Evolutionary conservation across 2,329 filamentous ascomycete species (phyloP), one percentile per base, ranked within the genome.

Genomic region (Fusarium sp.): DNA sequence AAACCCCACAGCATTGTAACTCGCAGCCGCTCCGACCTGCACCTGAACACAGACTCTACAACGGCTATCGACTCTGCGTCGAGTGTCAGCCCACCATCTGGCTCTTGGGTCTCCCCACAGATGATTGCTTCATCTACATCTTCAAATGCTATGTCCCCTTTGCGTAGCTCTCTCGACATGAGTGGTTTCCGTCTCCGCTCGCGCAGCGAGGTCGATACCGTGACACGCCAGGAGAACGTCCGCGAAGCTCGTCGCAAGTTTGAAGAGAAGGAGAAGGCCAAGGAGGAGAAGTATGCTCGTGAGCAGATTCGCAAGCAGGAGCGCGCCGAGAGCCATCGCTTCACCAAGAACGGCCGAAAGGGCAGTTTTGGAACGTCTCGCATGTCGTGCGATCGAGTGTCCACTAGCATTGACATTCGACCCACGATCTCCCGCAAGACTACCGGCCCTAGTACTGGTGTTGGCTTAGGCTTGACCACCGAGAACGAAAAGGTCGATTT

Each of bases 241-340:
- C 84, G 86, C 45, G 85, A 86, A 72, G 88, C 88, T 6, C 87
- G 89, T 55, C 86, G 86, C 71, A 88, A 87, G 73, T 90, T 90
- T 66, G 84, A 89, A 74, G 85, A 88, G 74, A 88, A 86, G 75
- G 88, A 91, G 76, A 82, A 82, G 18, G 81, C 81, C 55, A 90
- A 90, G 78, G 85, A 89, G 37, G 88, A 89, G 74, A 90, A 89
- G 74, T 87, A 87, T 50, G 87, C 85, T 18, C 84, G 85, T 14
- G 86, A 89, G 70, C 84, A 89, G 79, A 82, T 86, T 60, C 83
- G 83, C 67, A 88, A 86, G 64, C 83, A 85, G 37, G 88, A 90
- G 75, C 87, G 87, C 48, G 83, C 83, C n/a, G 85, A 87, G 58
- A 83, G 81, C 72, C 81, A 82, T 39, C 83, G 84, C 59, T 77